phyloP scores from a whole-genome alignment of 164 flowering plant species.

The Akebia trifoliata region DNA sequence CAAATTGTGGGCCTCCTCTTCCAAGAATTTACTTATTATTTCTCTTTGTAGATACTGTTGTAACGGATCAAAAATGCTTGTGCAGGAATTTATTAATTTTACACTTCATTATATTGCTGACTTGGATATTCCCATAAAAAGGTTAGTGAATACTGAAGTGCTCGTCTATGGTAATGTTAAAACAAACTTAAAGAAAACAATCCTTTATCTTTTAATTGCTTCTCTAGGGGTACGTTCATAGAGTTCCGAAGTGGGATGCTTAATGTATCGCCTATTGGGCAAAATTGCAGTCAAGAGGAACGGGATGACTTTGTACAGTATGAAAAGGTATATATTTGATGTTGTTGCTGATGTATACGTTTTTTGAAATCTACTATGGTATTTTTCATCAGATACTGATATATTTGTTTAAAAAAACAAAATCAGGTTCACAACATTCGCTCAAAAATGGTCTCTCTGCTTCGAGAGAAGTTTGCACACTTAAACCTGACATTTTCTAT shows the following conservation, averaged over 20 bases:
- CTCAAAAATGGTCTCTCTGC: slow-evolving; percentile 76
- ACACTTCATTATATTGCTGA: slow-evolving; percentile 96
- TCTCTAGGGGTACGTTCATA: slow-evolving; percentile 85
- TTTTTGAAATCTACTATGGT: too few species aligned
- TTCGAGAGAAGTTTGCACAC: slow-evolving; percentile 85
- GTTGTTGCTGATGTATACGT: background rate
- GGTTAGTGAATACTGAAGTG: slow-evolving; percentile 38
- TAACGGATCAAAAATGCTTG: slow-evolving; percentile 5
- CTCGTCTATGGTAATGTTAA: background rate
- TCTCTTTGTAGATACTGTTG: background rate
- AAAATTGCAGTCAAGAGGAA: slow-evolving; percentile 98
- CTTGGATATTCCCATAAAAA: slow-evolving; percentile 97
- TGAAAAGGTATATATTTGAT: slow-evolving; percentile 62
- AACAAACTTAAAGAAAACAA: background rate
- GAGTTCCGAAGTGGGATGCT: slow-evolving; percentile 98
- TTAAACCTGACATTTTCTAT: slow-evolving; percentile 90
- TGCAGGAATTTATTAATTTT: slow-evolving; percentile 90
- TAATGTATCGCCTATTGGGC: slow-evolving; percentile 94
- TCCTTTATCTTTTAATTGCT: background rate
- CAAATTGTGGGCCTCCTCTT: too few species aligned
- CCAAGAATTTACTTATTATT: too few species aligned
- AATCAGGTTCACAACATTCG: slow-evolving; percentile 81
- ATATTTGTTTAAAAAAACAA: slow-evolving; percentile 2
- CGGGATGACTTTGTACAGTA: slow-evolving; percentile 89
- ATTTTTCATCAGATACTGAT: too few species aligned